Base-by-base conservation (phyloP, 495 filamentous ascomycete species). In the Pyronema domesticum region DNA sequence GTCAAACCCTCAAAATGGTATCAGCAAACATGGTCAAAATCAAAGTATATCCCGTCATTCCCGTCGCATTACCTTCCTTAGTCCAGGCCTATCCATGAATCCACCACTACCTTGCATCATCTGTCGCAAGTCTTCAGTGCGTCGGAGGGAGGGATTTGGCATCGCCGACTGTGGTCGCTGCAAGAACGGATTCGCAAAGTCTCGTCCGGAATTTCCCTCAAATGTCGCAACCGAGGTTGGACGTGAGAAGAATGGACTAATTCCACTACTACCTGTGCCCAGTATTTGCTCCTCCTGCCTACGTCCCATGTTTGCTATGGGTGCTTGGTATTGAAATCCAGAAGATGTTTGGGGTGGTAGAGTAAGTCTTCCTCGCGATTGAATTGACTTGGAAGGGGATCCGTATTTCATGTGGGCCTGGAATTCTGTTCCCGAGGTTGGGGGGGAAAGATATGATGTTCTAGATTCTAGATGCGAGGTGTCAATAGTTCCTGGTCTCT, bases 31-130 rank as follows among this genome's bases (percentile, higher is more conserved):
- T 30, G 23, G 1, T 6, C 7, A 17, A 13, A 42, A 42, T 42
- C 11, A 42, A 42, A 17, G 3, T 13, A 1, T 17, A 42, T 13
- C 15, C 7, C 15, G 17, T 63, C n/a, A 63, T 17, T 62, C 54
- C 37, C 60, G 63, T 44, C 60, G 58, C 36, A 63, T 55, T 42
- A 37, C 47, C 46, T 60, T 62, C 40, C 60, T 62, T 23, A 62
- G 36, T 40, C 60, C 60, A 17, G 60, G 56, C 17, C 60, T 63
- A 39, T 63, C 56, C 13, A 51, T n/a, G 42, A 53, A 40, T 23
- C 60, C 40, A 34, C 8, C 23, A 8, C 46, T n/a, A 13, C 35
- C 60, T 56, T 36, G 63, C 53, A 11, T 36, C 6, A 51, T 48
- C 36, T 23, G 60, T 36, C 30, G 6, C 15, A 8, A 37, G 45